Evolutionary conservation across 306 rosid species (phyloP), one percentile per base, ranked within the genome.

Genomic region (Castanea sativa): DNA sequence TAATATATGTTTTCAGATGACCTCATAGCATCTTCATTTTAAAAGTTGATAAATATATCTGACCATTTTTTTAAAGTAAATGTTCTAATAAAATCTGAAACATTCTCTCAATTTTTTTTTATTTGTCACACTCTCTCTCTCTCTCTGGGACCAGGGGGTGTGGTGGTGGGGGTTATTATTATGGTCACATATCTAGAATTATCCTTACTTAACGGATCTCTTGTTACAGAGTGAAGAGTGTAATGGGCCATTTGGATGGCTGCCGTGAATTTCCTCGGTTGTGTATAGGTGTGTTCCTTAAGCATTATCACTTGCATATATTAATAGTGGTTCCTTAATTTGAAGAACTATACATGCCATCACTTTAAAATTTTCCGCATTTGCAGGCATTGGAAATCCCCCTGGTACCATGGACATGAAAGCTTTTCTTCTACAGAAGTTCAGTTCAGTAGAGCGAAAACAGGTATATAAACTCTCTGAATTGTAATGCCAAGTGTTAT

Each of bases 321-420:
- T 29, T 57, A 6, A 3, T 70, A 57, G 16, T 56, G 21, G 67
- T 30, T 64, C 58, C 29, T 18, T 4, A 32, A 41, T 74, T 43
- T 67, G 69, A 74, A 59, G 82, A 61, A 32, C 52, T 12, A 30
- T 78, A 14, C 35, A 74, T 30, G 19, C 38, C 41, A 12, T 56
- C 4, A 32, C 4, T 29, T n/a, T 43, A 27, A 57, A 58, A 72
- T 81, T 13, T 6, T 58, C n/a, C 29, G 15, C 12, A 19, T 59
- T 23, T 77, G 69, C 87, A 94, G 99, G 99, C 78, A 91, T 95
- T 56, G 94, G 98, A 79, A 95, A 91, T 75, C 93, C 97, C 72
- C 98, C 92, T 63, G 98, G 96, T 38, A 76, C 86, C 55, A 92
- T 92, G 99, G 99, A 95, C 83, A 68, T 87, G 86, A 86, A 86